These are phyloP conservation scores for Metroxylon sagu DNA, from an alignment of 176 grass and related monocot genomes.

Conservation along the genomic window DNA sequence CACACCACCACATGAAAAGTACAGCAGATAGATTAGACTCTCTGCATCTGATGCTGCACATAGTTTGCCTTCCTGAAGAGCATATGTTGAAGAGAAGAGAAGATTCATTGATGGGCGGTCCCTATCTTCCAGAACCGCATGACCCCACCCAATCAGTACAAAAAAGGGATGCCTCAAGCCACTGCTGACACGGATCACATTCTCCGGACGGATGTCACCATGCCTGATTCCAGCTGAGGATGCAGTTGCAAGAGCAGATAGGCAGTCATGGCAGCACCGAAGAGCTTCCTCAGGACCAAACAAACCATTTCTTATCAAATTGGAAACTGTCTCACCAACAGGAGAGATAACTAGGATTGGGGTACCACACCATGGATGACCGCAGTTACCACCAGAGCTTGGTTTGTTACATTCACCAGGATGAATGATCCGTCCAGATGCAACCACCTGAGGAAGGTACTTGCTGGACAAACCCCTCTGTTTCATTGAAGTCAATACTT, in stretches of 20 bases:
- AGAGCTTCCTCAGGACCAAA: constrained; percentile 85
- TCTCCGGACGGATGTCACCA: constrained; percentile 77
- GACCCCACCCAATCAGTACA: constrained; percentile 92
- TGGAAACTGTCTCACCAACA: constrained; percentile 77
- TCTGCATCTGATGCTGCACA: constrained; percentile 84
- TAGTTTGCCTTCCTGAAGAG: constrained; percentile 86
- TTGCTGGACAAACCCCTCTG: constrained; percentile 80
- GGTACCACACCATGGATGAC: constrained; percentile 80
- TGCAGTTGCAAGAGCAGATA: constrained; percentile 70
- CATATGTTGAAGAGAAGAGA: constrained; percentile 88
- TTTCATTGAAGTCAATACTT: constrained; percentile 79
- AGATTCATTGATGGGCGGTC: constrained; percentile 82
- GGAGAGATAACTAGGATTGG: constrained; percentile 75
- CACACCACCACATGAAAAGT: constrained; percentile 79
- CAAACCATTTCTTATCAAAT: constrained; percentile 74
- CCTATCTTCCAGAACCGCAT: constrained; percentile 84
- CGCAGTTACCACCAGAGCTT: constrained; percentile 53
- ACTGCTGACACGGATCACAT: constrained; percentile 68
- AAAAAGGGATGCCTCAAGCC: constrained; percentile 53
- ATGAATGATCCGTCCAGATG: constrained; percentile 61
- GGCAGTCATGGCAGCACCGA: constrained; percentile 93
- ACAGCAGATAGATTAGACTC: constrained; percentile 91
- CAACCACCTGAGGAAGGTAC: constrained; percentile 65
- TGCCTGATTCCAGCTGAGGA: constrained; percentile 73
- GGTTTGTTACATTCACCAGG: constrained; percentile 65